Evolutionary conservation across 176 grass and related monocot species (phyloP).

Genomic region (Phragmites australis): DNA sequence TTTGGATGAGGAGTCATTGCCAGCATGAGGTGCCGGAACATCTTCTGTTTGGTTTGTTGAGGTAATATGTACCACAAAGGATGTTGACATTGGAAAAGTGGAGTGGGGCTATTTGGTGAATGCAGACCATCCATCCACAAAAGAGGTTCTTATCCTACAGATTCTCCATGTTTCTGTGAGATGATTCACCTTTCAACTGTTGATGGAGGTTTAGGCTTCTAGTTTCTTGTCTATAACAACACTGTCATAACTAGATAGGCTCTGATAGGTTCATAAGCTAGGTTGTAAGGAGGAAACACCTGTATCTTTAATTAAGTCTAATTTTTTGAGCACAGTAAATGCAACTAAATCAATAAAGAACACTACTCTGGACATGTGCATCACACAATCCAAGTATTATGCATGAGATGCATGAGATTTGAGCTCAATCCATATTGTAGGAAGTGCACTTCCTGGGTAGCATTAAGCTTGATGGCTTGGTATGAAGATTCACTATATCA

Average conservation of each 20-base stretch:
- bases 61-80: constrained; percentile 49
- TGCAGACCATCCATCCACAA: constrained; percentile 40
- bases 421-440: not conserved
- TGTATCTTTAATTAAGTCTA: not conserved
- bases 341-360: constrained; percentile 14
- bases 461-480: not conserved
- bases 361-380: not conserved
- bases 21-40: constrained; percentile 49
- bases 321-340: not conserved
- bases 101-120: constrained; percentile 38
- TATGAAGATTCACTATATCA: not conserved
- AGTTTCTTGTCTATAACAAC: constrained; percentile 17
- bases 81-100: constrained; percentile 47
- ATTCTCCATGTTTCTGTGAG: constrained; percentile 42
- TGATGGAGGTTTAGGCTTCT: constrained; percentile 10
- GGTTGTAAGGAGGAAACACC: not conserved
- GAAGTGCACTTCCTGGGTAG: not conserved
- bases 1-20: constrained; percentile 52
- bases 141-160: constrained; percentile 52
- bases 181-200: constrained; percentile 41
- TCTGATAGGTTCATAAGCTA: not conserved
- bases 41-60: constrained; percentile 51
- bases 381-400: not conserved
- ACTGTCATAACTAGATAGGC: not conserved
- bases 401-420: constrained; percentile 6